Evolutionary conservation across 257 asterid genomes (phyloP), one percentile per base, ranked within the genome.

Genomic region (Nicotiana benthamiana): DNA sequence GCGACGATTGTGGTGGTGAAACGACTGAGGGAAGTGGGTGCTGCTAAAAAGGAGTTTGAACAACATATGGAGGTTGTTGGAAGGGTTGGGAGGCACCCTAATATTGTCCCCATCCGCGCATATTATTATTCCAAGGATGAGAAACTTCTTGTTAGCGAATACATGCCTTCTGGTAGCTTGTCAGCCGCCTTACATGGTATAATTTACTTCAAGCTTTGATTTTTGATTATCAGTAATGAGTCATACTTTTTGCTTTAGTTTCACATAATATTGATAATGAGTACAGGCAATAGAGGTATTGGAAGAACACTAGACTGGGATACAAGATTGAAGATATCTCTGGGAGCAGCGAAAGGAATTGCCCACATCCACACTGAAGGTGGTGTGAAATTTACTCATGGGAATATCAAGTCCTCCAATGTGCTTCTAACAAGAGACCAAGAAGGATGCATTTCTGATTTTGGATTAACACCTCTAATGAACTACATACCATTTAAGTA

Each of bases 111-210:
- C 1, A 81, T 91, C 57, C 91, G 91, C 2, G 99, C 98, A 36
- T 96, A 91, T 83, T 94, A 96, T 72, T 96, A 84, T 59, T 96
- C 99, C 80, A 96, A 96, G 81, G 98, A 94, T 16, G 99, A 96
- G 90, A 96, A 91, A 90, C 98, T 96, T 80, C 91, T 96, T 1
- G 98, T 96, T 56, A 88, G 91, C 53, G 97, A 92, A 78, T 91
- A 94, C 92, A 92, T 94, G 95, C 88, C 94, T 0, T 75, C 85
- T 0, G 88, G 95, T 40, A 96, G 99, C 91, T 85, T 96, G 82
- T 90, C 94, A 20, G 88, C 97, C 8, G 94, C 94, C 81, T 81
- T 96, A 52, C 99, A 96, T 10, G 97, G 99, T 96, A 88, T 75
- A 80, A 12, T 43, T 56, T 54, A 18, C 61, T 54, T 34, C 0